A percentile compares a stretch with the other conserved stretches of the same genome.
These are phyloP conservation scores for Colletotrichum sp. DNA, from an alignment of 2,329 filamentous ascomycete genomes.

Conservation along the genomic window DNA sequence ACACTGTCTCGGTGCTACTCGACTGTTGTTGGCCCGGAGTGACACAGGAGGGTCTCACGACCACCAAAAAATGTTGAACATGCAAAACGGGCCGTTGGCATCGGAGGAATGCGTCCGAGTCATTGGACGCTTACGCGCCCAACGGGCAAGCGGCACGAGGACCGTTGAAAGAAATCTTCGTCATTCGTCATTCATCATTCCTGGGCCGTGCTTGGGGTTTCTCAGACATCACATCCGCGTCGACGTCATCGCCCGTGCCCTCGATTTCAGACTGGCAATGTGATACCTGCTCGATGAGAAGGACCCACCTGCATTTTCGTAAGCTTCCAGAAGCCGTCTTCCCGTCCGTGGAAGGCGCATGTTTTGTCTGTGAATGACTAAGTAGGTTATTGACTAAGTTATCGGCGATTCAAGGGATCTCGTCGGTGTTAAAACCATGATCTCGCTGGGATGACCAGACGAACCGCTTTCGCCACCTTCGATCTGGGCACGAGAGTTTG, in stretches of 20 bases:
- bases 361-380: fast-evolving
- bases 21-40: not conserved
- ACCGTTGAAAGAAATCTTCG: not conserved
- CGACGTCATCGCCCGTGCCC: not conserved
- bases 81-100: not conserved
- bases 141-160: not conserved
- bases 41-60: not conserved
- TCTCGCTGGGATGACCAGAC: not conserved
- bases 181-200: not conserved
- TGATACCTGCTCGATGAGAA: not conserved
- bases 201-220: not conserved
- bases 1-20: not conserved
- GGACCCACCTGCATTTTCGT: not conserved
- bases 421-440: not conserved
- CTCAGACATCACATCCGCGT: not conserved
- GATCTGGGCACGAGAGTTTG: not conserved
- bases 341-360: not conserved
- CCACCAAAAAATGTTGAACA: not conserved
- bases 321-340: not conserved
- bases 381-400: not conserved
- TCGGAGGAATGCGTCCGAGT: not conserved
- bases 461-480: not conserved
- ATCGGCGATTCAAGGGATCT: not conserved
- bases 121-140: not conserved
- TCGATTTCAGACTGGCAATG: not conserved